Base-by-base conservation (phyloP, 2,329 filamentous ascomycete genomes). In the Metarhizium sp. region DNA sequence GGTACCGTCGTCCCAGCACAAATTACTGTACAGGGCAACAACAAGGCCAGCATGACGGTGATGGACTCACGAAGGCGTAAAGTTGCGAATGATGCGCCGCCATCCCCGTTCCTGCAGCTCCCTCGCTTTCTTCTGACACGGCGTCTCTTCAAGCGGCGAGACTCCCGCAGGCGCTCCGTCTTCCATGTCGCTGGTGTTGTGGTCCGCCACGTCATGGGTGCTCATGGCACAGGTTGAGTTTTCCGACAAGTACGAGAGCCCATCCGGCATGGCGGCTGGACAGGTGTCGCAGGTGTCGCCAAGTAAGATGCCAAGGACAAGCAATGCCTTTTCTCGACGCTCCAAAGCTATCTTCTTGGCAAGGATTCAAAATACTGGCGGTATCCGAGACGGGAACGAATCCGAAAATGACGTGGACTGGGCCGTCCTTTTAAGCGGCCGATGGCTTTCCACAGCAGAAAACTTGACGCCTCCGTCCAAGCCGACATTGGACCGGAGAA, bases 61-160 rank as follows among this genome's bases (percentile, higher is more conserved):
- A 13, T 34, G 6, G 14, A 69, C 76, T 64, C 66, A 79, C 75
- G 77, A 80, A 36, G 78, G 78, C 34, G 75, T 79, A 60, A 81
- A 81, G 62, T 81, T 78, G 55, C 75, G 73, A 43, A 79, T 70
- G 38, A 79, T 70, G 57, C 71, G 71, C 55, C 74, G 63, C 73
- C 74, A 77, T 4, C 73, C 73, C 20, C 63, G 63, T 29, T 68
- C 66, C 34, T 48, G 45, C 45, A 30, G 16, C 45, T 73, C 48
- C 47, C 50, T 50, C 36, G n/a, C 47, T n/a, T 38, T 32, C 36
- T 43, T 64, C 54, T 69, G 68, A 53, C 67, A 68, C 5, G 63
- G 63, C 45, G 54, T 56, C 55, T 55, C 54, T 30, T 53, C 57
- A 54, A 49, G 20, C 20, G 45, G 45, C 45, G 25, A 18, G n/a